phyloP scores from a whole-genome alignment of 345 rosid genomes.

The Clausena lansium region DNA sequence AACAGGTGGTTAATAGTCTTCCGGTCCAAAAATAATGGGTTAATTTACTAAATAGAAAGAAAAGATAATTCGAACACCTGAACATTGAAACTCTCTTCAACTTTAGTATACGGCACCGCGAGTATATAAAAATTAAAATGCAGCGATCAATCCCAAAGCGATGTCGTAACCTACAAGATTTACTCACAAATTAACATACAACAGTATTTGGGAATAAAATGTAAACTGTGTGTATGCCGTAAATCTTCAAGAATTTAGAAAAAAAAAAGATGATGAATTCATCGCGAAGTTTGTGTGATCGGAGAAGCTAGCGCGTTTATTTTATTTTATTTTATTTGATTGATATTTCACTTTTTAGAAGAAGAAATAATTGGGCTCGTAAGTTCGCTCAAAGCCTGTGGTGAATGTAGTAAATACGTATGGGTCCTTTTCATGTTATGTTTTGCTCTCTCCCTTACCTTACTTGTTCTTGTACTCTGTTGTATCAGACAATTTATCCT shows the following conservation, averaged over 20 bases:
- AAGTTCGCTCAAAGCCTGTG: too few species aligned
- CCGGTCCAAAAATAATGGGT: not conserved
- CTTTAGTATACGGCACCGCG: slow-evolving; percentile 83
- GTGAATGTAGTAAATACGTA: too few species aligned
- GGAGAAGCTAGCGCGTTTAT: too few species aligned
- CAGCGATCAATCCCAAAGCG: slow-evolving; percentile 75
- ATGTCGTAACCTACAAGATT: slow-evolving; percentile 66
- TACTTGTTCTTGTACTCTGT: too few species aligned
- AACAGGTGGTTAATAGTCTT: not conserved
- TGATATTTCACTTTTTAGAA: too few species aligned
- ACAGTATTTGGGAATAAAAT: not conserved
- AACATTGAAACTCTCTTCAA: slow-evolving; percentile 96
- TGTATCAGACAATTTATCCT: too few species aligned
- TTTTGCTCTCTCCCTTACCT: too few species aligned
- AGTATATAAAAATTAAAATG: slow-evolving; percentile 72
- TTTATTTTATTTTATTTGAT: too few species aligned
- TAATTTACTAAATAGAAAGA: not conserved
- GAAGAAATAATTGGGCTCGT: too few species aligned
- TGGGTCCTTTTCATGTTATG: too few species aligned
- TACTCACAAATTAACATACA: not conserved
- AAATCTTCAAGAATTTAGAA: slow-evolving; percentile 36
- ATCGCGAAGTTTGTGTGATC: slow-evolving; percentile 12
- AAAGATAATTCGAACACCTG: slow-evolving; percentile 43
- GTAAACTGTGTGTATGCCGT: slow-evolving; percentile 29
- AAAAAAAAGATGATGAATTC: slow-evolving; percentile 36